A percentile compares a stretch with the other conserved stretches of the same genome.
phyloP scores from a whole-genome alignment of 2,329 filamentous ascomycete genomes.

The Cryphonectria carpinicola region DNA sequence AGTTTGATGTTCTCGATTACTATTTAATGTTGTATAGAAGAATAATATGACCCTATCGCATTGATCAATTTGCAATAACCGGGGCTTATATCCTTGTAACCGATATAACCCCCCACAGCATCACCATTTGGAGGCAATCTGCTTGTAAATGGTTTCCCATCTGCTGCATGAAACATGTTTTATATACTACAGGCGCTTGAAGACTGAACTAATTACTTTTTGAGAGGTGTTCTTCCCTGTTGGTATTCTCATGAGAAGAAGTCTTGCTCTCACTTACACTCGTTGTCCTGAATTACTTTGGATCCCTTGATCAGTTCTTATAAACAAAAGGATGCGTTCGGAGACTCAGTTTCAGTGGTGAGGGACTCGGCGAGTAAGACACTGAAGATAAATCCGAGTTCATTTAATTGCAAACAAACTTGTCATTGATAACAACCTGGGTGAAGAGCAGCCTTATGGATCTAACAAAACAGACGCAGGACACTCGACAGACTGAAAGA shows the following conservation, averaged over 20 bases:
- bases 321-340: neutral
- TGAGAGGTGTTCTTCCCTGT: too few relatives aligned
- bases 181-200: neutral
- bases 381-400: too few relatives aligned
- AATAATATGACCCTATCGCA: neutral
- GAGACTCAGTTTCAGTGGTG: neutral
- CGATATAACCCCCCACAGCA: neutral
- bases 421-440: neutral
- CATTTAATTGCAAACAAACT: neutral
- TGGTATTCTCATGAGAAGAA: too few relatives aligned
- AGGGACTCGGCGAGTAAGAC: too few relatives aligned
- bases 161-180: neutral
- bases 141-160: neutral
- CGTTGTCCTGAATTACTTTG: too few relatives aligned
- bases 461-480: too few relatives aligned
- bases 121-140: neutral
- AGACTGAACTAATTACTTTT: neutral
- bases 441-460: neutral
- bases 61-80: neutral
- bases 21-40: neutral
- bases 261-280: too few relatives aligned
- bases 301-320: neutral
- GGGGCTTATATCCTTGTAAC: neutral
- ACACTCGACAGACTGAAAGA: too few relatives aligned
- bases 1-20: conserved; percentile 5